Evolutionary conservation across 805 yeast species (phyloP).

Genomic region (Kregervanrija fluxuum): DNA sequence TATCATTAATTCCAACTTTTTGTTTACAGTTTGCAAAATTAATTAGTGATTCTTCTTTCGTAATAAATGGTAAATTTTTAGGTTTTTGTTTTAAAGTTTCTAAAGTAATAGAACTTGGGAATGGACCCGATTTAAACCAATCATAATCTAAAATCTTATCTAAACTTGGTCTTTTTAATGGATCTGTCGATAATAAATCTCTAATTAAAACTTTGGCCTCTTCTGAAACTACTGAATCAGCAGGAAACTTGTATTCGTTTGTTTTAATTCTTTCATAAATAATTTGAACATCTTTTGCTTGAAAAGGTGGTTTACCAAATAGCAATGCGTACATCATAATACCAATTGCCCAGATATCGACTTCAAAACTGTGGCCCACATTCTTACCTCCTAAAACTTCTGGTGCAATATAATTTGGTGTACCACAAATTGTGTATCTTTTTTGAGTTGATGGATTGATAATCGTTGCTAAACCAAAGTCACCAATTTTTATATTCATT

Average conservation of each 20-base stretch:
- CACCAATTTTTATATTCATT: conserved; percentile 95
- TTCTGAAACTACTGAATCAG: conserved; percentile 44
- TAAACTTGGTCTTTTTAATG: conserved; percentile 72
- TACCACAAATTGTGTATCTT: conserved; percentile 93
- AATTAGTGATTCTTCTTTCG: conserved; percentile 52
- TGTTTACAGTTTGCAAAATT: conserved; percentile 64
- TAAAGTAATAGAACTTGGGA: conserved; percentile 64
- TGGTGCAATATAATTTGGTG: conserved; percentile 98
- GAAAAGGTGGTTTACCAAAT: conserved; percentile 96
- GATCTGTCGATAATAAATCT: conserved; percentile 70
- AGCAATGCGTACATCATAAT: conserved; percentile 91
- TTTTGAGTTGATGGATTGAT: conserved; percentile 60
- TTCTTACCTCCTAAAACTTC: conserved; percentile 87
- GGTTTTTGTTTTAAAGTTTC: conserved; percentile 61
- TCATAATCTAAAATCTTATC: conserved; percentile 72
- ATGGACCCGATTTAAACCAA: conserved; percentile 76
- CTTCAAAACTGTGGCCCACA: conserved; percentile 89
- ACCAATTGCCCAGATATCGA: conserved; percentile 97
- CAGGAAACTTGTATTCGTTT: conserved; percentile 76
- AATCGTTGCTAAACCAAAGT: conserved; percentile 97
- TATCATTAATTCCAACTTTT: conserved; percentile 46
- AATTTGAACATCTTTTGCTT: conserved; percentile 85
- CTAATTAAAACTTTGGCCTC: conserved; percentile 69
- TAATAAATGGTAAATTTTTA: conserved; percentile 42
- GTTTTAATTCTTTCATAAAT: conserved; percentile 88